Percentiles rank a stretch among this genome's conserved stretches.
These are phyloP conservation scores for Kazachstania sp. DNA, from an alignment of 1,139 yeast genomes.

Conservation along the genomic window DNA sequence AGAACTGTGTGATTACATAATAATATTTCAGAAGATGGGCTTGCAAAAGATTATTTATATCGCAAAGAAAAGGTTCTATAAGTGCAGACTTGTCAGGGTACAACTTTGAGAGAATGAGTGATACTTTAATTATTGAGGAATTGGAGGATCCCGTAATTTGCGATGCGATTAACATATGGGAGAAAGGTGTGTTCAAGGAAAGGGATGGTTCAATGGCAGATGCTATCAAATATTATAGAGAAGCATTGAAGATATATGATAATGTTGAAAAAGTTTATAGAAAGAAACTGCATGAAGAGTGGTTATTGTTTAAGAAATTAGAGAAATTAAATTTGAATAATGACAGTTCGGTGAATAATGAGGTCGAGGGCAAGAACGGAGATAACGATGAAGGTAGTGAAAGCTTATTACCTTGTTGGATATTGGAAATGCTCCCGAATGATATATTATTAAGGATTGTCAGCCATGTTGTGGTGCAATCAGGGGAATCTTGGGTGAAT, in stretches of 20 bases:
- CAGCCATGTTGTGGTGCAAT: constrained; percentile 40
- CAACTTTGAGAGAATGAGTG: not conserved
- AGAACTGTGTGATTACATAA: no score
- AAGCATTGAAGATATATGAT: constrained; percentile 58
- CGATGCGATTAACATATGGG: constrained; percentile 55
- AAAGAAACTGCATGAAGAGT: constrained; percentile 36
- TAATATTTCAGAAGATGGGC: no score
- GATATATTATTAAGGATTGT: constrained; percentile 56
- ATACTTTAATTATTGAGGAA: not conserved
- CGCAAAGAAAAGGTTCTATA: no score
- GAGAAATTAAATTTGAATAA: constrained; percentile 10
- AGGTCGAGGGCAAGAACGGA: constrained; percentile 13
- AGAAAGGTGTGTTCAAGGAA: constrained; percentile 65
- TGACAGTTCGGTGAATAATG: not conserved
- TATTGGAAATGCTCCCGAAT: constrained; percentile 50
- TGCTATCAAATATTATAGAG: constrained; percentile 65
- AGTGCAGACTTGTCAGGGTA: no score
- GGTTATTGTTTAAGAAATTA: constrained; percentile 17
- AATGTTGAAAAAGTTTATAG: constrained; percentile 65
- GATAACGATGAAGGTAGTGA: constrained; percentile 17
- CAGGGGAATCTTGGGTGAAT: constrained; percentile 62
- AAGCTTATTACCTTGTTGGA: constrained; percentile 40
- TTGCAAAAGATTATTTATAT: no score
- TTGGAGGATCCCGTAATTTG: constrained; percentile 4
- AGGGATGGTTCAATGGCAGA: constrained; percentile 68